Conservation (phyloP, 139 green algal genomes). For the Chlamydomonas incerta region DNA sequence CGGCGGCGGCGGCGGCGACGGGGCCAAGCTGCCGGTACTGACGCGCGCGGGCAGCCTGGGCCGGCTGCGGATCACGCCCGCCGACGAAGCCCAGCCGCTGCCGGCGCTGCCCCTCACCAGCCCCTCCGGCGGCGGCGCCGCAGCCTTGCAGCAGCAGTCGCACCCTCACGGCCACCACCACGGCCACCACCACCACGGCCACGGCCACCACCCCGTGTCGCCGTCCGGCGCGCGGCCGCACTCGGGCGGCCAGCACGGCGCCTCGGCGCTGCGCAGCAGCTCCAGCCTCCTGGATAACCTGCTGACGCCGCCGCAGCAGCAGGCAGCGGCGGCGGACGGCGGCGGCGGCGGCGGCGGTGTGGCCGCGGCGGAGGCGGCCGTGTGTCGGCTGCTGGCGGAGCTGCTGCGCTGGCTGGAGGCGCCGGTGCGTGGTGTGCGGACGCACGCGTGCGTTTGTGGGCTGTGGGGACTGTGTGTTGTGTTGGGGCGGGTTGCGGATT, state of each 20-base stretch:
- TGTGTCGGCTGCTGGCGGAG: constrained; percentile 24
- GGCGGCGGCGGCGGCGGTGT: background rate
- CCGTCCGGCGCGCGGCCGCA: too few relatives aligned
- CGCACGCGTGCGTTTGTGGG: too few relatives aligned
- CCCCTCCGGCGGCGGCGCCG: too few relatives aligned
- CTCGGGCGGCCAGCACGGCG: background rate
- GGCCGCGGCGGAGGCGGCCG: background rate
- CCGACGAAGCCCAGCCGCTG: background rate
- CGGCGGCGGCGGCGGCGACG: background rate
- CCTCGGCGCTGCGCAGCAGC: too few relatives aligned
- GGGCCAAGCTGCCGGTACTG: background rate
- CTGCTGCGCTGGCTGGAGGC: constrained; percentile 30
- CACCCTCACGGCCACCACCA: background rate
- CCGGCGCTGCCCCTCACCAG: too few relatives aligned
- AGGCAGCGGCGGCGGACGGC: background rate
- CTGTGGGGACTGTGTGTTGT: too few relatives aligned
- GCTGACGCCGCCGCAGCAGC: background rate
- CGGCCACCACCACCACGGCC: background rate
- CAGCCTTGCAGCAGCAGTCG: too few relatives aligned
- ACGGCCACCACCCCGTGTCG: too few relatives aligned
- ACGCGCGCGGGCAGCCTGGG: background rate
- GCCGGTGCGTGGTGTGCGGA: background rate
- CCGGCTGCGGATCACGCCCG: too few relatives aligned
- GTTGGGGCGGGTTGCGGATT: too few relatives aligned
- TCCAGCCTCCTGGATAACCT: background rate